phyloP scores from a whole-genome alignment of 805 yeast species.

The Saturnispora quitensis region DNA sequence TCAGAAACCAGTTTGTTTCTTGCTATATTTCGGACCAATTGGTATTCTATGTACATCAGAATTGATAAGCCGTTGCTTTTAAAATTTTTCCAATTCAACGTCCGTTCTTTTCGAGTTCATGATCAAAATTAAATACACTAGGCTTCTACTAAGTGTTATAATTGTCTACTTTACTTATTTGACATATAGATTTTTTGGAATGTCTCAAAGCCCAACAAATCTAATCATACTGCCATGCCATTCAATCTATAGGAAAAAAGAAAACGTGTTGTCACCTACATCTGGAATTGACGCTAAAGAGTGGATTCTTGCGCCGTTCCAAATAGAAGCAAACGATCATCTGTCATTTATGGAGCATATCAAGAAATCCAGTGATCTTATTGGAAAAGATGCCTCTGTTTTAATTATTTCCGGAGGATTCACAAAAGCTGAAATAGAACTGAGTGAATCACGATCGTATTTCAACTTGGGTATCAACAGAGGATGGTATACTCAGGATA shows the following conservation, averaged over 20 bases:
- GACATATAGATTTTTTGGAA: neutral
- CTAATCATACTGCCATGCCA: conserved; percentile 45
- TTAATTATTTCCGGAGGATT: conserved; percentile 48
- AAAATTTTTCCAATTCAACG: neutral
- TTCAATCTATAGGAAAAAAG: conserved; percentile 18
- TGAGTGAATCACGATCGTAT: conserved; percentile 52
- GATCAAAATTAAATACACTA: neutral
- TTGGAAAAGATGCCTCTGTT: conserved; percentile 21
- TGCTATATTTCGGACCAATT: too few species aligned
- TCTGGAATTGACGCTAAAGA: conserved; percentile 41
- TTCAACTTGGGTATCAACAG: conserved; percentile 34
- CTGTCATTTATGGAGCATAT: conserved; percentile 57
- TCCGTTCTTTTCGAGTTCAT: neutral
- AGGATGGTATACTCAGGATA: conserved; percentile 13
- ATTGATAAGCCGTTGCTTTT: neutral
- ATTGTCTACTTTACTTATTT: neutral
- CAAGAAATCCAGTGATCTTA: conserved; percentile 30
- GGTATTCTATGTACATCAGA: too few species aligned
- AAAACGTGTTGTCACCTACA: too few species aligned
- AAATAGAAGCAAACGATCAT: conserved; percentile 61
- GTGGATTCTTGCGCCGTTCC: conserved; percentile 65
- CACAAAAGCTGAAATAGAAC: conserved; percentile 47
- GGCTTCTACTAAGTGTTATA: neutral
- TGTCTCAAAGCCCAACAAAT: conserved; percentile 2
- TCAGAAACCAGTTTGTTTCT: too few species aligned